These are phyloP conservation scores for Phtheirospermum japonicum DNA, from an alignment of 257 asterid species.

Conservation along the genomic window DNA sequence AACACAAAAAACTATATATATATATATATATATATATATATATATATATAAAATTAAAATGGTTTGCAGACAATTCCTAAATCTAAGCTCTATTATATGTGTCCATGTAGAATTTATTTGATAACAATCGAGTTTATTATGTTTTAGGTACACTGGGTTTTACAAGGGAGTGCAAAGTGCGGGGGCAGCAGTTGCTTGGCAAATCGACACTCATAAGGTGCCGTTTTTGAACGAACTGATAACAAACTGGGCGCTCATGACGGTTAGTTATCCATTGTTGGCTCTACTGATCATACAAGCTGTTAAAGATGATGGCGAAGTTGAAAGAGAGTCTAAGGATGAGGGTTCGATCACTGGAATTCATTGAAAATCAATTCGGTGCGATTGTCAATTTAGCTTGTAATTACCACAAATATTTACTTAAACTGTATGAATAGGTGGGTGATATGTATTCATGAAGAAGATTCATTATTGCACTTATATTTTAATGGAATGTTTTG, in stretches of 20 bases:
- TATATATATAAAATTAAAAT: too few species aligned
- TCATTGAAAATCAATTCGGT: conserved; percentile 34
- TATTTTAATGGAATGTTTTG: neutral
- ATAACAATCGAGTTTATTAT: too few species aligned
- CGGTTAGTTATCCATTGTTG: conserved; percentile 53
- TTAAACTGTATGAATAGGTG: conserved; percentile 9
- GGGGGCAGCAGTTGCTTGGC: conserved; percentile 73
- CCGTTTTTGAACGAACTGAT: conserved; percentile 44
- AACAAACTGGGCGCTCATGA: conserved; percentile 54
- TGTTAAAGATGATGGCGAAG: conserved; percentile 48
- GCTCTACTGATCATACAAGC: conserved; percentile 45
- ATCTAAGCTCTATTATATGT: too few species aligned
- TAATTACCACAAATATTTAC: too few species aligned
- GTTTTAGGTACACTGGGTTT: conserved; percentile 51
- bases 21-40: too few species aligned
- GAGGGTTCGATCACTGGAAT: conserved; percentile 34
- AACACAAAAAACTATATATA: too few species aligned
- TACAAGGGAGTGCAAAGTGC: conserved; percentile 77
- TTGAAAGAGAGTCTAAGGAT: conserved; percentile 31
- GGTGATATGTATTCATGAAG: neutral
- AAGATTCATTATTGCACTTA: conserved; percentile 21
- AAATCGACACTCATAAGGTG: too few species aligned
- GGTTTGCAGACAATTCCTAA: too few species aligned
- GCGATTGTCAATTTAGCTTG: too few species aligned
- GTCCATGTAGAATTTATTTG: too few species aligned